Evolutionary conservation across 1,284 basidiomycete genomes (phyloP).

Genomic region (Ustilago lituana): DNA sequence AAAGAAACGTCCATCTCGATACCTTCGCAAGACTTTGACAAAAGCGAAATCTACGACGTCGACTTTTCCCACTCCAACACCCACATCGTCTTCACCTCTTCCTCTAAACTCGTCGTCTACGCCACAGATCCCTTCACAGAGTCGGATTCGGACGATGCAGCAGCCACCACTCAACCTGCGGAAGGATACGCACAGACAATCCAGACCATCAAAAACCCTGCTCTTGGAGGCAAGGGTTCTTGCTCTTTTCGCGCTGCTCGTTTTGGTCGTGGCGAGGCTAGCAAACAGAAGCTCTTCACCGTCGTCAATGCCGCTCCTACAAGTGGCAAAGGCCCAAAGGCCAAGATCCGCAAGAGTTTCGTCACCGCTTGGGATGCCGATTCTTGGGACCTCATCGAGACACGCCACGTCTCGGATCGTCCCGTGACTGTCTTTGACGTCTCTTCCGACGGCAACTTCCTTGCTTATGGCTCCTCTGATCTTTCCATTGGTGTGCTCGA

Average conservation of each 20-base stretch:
- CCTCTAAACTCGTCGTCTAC: slow-evolving; percentile 52
- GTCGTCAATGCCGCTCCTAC: slow-evolving; percentile 57
- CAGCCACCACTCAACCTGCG: slow-evolving; percentile 2
- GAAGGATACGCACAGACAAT: slow-evolving; percentile 43
- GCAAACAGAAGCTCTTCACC: slow-evolving; percentile 54
- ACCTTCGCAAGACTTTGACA: slow-evolving; percentile 43
- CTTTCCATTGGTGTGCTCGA: slow-evolving; percentile 86
- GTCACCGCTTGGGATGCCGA: slow-evolving; percentile 63
- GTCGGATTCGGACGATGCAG: slow-evolving; percentile 12
- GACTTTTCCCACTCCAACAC: slow-evolving; percentile 62
- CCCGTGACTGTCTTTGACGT: slow-evolving; percentile 61
- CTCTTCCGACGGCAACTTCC: slow-evolving; percentile 76
- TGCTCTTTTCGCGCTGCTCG: slow-evolving; percentile 60
- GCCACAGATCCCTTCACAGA: slow-evolving; percentile 46
- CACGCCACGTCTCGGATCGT: slow-evolving; percentile 58
- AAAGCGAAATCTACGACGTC: slow-evolving; percentile 61
- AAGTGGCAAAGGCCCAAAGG: slow-evolving; percentile 40
- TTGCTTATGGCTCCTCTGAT: slow-evolving; percentile 90
- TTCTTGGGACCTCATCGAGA: slow-evolving; percentile 56
- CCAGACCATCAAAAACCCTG: slow-evolving; percentile 62
- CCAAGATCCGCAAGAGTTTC: slow-evolving; percentile 62
- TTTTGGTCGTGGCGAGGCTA: slow-evolving; percentile 42
- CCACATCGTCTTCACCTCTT: slow-evolving; percentile 58
- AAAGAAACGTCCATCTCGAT: slow-evolving; percentile 43
- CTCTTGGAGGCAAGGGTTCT: slow-evolving; percentile 54